Conservation (phyloP, 768 basidiomycete species). For the Terana coerulea region DNA sequence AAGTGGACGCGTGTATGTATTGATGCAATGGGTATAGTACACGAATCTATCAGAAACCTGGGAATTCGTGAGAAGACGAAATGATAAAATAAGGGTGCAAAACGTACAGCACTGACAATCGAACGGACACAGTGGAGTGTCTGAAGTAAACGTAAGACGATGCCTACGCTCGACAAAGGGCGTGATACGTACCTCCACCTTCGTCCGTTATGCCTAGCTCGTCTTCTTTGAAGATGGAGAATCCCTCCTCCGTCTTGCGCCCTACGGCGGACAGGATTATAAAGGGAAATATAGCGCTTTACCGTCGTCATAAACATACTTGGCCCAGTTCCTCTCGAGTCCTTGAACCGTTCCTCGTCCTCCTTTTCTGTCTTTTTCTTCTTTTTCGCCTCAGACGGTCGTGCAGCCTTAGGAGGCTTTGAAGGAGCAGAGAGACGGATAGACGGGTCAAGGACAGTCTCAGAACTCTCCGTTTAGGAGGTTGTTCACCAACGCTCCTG, state of each 20-base stretch:
- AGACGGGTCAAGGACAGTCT: conserved; percentile 70
- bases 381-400: conserved; percentile 16
- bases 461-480: conserved; percentile 35
- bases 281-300: conserved; percentile 1
- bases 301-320: conserved; percentile 43
- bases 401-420: conserved; percentile 31
- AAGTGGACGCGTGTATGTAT: not conserved
- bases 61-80: not conserved
- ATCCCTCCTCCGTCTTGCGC: conserved; percentile 78
- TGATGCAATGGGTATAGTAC: not conserved
- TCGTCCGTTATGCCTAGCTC: conserved; percentile 67
- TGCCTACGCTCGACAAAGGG: not conserved
- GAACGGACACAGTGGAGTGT: conserved; percentile 82
- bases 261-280: conserved; percentile 40
- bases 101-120: conserved; percentile 85
- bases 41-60: conserved; percentile 2
- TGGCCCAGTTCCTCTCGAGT: conserved; percentile 70
- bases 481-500: conserved; percentile 15
- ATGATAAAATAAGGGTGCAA: not conserved
- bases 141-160: conserved; percentile 34
- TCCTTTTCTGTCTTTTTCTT: conserved; percentile 26
- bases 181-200: conserved; percentile 61
- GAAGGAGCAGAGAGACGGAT: conserved; percentile 20
- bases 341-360: conserved; percentile 54
- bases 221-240: conserved; percentile 74